These are phyloP conservation scores for Vitis cinerea DNA, from an alignment of 164 flowering plant species.

Conservation along the genomic window DNA sequence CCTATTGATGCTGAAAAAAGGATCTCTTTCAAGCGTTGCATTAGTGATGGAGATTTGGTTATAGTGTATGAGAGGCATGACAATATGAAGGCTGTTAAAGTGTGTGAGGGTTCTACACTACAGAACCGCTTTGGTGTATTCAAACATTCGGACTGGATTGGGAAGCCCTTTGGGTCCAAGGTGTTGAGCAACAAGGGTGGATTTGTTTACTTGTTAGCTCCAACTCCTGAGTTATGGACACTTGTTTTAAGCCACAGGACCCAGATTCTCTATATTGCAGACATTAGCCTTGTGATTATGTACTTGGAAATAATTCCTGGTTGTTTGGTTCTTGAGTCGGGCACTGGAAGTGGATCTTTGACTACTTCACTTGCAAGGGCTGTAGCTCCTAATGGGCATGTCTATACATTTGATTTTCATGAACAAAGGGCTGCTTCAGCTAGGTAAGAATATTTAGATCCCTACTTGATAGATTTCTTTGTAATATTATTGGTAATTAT, in stretches of 20 bases:
- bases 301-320: conserved; percentile 86
- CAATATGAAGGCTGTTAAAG: conserved; percentile 74
- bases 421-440: conserved; percentile 83
- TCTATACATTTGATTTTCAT: conserved; percentile 87
- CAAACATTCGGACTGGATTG: conserved; percentile 86
- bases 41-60: conserved; percentile 69
- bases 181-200: conserved; percentile 76
- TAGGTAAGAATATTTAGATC: conserved; percentile 39
- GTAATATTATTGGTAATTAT: not conserved
- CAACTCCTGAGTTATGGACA: conserved; percentile 93
- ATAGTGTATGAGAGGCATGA: conserved; percentile 86
- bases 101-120: conserved; percentile 52
- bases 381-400: conserved; percentile 84
- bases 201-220: conserved; percentile 82
- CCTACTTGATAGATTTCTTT: not conserved
- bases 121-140: conserved; percentile 87
- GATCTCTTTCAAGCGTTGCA: conserved; percentile 49
- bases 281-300: conserved; percentile 77
- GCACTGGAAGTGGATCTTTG: conserved; percentile 91
- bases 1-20: conserved; percentile 42
- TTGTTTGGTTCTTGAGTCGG: conserved; percentile 82
- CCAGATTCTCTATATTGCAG: conserved; percentile 90
- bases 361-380: conserved; percentile 87
- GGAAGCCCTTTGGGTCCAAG: conserved; percentile 84
- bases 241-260: conserved; percentile 91